Evolutionary conservation across 176 grass and related monocot genomes (phyloP).

Genomic region (Phyllostachys edulis): DNA sequence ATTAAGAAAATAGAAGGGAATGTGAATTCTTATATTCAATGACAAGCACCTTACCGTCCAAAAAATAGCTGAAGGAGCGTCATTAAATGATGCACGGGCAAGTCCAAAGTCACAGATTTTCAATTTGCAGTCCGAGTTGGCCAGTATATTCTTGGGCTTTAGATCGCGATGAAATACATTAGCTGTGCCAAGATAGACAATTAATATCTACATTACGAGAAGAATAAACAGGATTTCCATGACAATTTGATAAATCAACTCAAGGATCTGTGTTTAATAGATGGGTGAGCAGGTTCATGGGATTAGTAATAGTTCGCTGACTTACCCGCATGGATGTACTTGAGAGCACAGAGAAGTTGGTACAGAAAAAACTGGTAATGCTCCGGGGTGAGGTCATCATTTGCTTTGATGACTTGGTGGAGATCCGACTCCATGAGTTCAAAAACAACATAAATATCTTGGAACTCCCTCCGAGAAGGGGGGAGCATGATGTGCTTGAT

Average conservation of each 20-base stretch:
- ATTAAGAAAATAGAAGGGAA: too few species aligned
- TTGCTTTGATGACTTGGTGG: slow-evolving; percentile 92
- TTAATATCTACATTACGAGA: too few species aligned
- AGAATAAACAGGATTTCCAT: too few species aligned
- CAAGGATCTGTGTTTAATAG: too few species aligned
- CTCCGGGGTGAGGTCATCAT: slow-evolving; percentile 84
- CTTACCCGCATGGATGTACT: slow-evolving; percentile 88
- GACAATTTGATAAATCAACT: too few species aligned
- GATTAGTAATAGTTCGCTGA: too few species aligned
- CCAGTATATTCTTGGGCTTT: slow-evolving; percentile 94
- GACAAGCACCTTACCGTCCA: slow-evolving; percentile 72
- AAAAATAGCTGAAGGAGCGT: slow-evolving; percentile 95
- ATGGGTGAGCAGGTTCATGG: too few species aligned
- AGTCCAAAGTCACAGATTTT: slow-evolving; percentile 98
- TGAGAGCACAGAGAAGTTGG: slow-evolving; percentile 84
- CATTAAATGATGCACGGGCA: slow-evolving; percentile 94
- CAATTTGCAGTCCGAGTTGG: slow-evolving; percentile 90
- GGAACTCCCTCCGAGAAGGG: slow-evolving; percentile 85
- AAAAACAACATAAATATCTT: slow-evolving; percentile 89
- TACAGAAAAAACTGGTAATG: slow-evolving; percentile 94
- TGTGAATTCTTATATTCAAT: slow-evolving; percentile 12
- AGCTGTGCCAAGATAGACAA: slow-evolving; percentile 45
- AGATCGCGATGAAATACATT: slow-evolving; percentile 97
- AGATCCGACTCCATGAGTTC: slow-evolving; percentile 92
- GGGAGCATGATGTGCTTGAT: slow-evolving; percentile 98